Evolutionary conservation across 441 rosid species (phyloP), one percentile per base, ranked within the genome.

Genomic region (Melastoma candidum): DNA sequence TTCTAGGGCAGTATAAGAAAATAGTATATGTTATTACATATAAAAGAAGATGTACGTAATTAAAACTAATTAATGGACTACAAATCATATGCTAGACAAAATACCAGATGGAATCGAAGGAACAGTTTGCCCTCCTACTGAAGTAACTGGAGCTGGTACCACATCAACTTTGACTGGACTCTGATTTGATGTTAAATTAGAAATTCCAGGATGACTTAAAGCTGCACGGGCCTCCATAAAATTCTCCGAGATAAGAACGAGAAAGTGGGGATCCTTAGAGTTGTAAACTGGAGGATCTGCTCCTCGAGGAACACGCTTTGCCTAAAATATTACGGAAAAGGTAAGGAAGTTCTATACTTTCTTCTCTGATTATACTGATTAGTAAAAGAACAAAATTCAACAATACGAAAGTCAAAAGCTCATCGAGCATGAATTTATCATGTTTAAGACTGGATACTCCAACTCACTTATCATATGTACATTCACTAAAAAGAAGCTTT

Each of bases 141-240:
- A 69, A 71, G 76, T 71, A 63, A 75, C 75, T 61, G 85, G 26
- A 36, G 46, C 44, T 52, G 55, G 67, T 73, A 85, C 55, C 64
- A 83, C 78, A 79, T 84, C 99, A 81, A 80, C 64, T 72, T 93
- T 93, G 45, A 86, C 74, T 49, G 97, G 79, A 74, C 83, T 80
- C 66, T 73, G 95, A 64, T 67, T 86, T 51, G 85, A 54, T 57
- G 85, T 63, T 74, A 88, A 66, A 78, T 64, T 81, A 54, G 87
- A 46, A 64, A 67, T 71, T 71, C 88, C 89, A 57, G 93, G 66
- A 64, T 73, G 76, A 74, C 87, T 84, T 66, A 93, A 77, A 74
- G 96, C 84, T 68, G 85, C 75, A 64, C 87, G 76, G 52, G 97
- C 99, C 78, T 89, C 99, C 80, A 84, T 69, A 75, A 93, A 93